Base-by-base conservation (phyloP, 2,329 filamentous ascomycete species). In the Arthrobotrys sphaeroides region DNA sequence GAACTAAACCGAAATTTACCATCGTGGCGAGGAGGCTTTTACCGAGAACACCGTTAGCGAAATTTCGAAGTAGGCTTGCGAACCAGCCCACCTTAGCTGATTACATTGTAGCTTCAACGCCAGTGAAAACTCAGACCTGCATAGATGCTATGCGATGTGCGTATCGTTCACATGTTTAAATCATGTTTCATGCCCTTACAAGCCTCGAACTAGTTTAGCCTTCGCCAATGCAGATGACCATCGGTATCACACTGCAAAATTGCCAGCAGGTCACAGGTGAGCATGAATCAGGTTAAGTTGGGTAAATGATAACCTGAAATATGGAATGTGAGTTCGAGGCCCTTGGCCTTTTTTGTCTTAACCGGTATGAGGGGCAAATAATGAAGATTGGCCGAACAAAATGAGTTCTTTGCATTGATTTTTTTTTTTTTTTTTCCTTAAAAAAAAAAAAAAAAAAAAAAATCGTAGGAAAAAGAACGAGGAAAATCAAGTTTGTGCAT, bases 151-250 rank as follows among this genome's bases (percentile, higher is more conserved):
- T 55, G 51, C 51, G 47, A 55, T 55, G 51, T 31, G 38, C 2
- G 51, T 55, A 55, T 20, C 33, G 51, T 55, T 55, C 51, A 55
- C 51, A 55, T 55, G 51, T 38, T 55, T 38, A 36, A 55, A 55
- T 38, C 51, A 55, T 55, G 51, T 55, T 55, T 55, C 51, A 55
- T 22, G 51, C 31, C 31, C 28, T 55, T 38, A 28, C 12, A 55
- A 31, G 16, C 28, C 31, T 53, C 31, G 18, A 36, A 55, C 51
- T 55, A 55, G 28, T 55, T 55, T 55, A n/a, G 51, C 18, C 38
- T 55, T 55, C 38, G 51, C 51, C 28, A 55, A 53, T 31, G 26
- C 47, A 53, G 47, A 53, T 53, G 47, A 18, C 26, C 47, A 53
- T 53, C 47, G 28, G 47, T 26, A 53, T 53, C 47, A 53, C 47